A percentile compares a stretch with the other conserved stretches of the same genome.
These are phyloP conservation scores for Phytophthora idaei DNA, from an alignment of 352 stramenopile genomes.

Conservation along the genomic window DNA sequence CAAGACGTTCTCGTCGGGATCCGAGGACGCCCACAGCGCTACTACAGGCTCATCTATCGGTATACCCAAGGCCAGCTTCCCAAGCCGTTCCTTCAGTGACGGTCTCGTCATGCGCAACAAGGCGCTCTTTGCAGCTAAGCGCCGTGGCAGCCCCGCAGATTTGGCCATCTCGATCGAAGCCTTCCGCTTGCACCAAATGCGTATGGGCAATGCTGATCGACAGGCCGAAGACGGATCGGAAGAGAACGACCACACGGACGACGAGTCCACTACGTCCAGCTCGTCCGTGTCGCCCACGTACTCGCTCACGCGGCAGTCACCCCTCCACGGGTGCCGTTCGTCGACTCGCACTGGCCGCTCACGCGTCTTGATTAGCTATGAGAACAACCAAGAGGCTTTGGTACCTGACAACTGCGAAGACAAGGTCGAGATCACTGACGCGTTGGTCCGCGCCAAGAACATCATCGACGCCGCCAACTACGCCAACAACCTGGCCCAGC, in stretches of 20 bases:
- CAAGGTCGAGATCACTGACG: constrained; percentile 50
- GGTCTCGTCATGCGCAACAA: constrained; percentile 76
- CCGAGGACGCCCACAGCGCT: constrained; percentile 11
- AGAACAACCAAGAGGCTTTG: constrained; percentile 24
- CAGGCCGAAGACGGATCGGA: constrained; percentile 49
- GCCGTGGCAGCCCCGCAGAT: constrained; percentile 71
- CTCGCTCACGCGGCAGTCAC: constrained; percentile 15
- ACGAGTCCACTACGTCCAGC: constrained; percentile 34
- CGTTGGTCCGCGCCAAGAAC: constrained; percentile 50
- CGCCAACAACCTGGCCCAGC: constrained; percentile 72
- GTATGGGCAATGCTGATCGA: constrained; percentile 57
- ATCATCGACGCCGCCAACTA: constrained; percentile 71
- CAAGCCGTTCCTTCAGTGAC: constrained; percentile 74
- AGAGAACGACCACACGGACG: constrained; percentile 42
- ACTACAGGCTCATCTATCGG: constrained; percentile 32
- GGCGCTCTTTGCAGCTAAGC: constrained; percentile 64
- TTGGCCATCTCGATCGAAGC: constrained; percentile 78
- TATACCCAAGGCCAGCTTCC: constrained; percentile 72
- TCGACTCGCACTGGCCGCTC: constrained; percentile 31
- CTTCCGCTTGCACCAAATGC: constrained; percentile 71
- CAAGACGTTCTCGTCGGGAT: constrained; percentile 72
- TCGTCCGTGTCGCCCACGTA: constrained; percentile 34
- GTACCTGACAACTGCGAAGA: constrained; percentile 2
- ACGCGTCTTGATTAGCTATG: constrained; percentile 24
- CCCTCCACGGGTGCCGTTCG: not conserved